Conservation (phyloP, 495 filamentous ascomycete species). For the Jackrogersella minutella region DNA sequence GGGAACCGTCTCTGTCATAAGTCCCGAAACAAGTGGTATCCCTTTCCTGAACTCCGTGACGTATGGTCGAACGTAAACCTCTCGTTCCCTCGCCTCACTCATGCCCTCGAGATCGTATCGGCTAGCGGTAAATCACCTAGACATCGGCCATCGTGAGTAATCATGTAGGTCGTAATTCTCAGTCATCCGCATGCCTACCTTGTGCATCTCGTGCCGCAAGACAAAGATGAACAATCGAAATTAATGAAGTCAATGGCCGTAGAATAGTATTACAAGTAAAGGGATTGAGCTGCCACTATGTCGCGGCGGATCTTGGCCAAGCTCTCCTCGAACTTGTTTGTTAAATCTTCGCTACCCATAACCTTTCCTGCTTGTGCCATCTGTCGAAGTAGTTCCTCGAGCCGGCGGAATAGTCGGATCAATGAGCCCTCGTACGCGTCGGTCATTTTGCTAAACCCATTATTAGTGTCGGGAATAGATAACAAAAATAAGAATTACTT, state of each 20-base stretch:
- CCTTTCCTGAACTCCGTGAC: constrained; percentile 30
- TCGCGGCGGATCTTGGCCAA: constrained; percentile 86
- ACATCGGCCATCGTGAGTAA: neutral
- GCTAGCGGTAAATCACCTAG: neutral
- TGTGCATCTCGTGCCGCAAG: neutral
- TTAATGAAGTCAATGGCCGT: neutral
- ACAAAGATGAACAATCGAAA: neutral
- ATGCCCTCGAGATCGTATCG: neutral
- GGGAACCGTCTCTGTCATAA: constrained; percentile 28
- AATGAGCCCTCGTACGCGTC: constrained; percentile 96
- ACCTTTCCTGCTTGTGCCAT: constrained; percentile 97
- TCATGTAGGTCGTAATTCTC: neutral
- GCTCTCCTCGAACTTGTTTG: constrained; percentile 83
- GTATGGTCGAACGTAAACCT: neutral
- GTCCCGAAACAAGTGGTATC: constrained; percentile 40
- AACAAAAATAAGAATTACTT: constrained; percentile 46
- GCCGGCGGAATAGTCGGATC: constrained; percentile 91
- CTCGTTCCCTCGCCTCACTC: neutral
- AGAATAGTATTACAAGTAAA: constrained; percentile 71
- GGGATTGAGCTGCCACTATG: constrained; percentile 89
- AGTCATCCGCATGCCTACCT: constrained; percentile 10
- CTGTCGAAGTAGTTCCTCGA: constrained; percentile 95
- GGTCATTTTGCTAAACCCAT: constrained; percentile 83
- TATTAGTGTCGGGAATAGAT: neutral
- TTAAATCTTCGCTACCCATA: constrained; percentile 95